Evolutionary conservation across 495 filamentous ascomycete species (phyloP).

Genomic region (Penicillium chermesinum): DNA sequence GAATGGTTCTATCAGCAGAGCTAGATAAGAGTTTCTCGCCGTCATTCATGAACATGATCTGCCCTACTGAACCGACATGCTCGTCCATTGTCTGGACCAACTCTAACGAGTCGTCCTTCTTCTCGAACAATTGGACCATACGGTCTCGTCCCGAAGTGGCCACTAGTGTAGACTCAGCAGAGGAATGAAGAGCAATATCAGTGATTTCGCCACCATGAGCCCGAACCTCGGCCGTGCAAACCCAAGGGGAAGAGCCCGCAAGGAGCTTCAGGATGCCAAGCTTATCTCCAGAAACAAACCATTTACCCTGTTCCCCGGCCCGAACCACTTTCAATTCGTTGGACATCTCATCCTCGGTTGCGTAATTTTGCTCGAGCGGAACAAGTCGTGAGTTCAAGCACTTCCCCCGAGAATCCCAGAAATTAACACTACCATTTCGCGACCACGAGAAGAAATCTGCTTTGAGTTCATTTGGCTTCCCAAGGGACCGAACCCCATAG

Average conservation of each 20-base stretch:
- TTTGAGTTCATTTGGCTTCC: slow-evolving; percentile 47
- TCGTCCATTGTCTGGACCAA: slow-evolving; percentile 74
- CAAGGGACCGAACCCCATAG: slow-evolving; percentile 64
- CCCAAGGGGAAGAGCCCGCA: slow-evolving; percentile 41
- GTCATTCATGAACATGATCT: slow-evolving; percentile 56
- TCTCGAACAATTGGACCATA: slow-evolving; percentile 79
- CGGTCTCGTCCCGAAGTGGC: slow-evolving; percentile 83
- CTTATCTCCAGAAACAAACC: slow-evolving; percentile 78
- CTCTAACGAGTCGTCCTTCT: slow-evolving; percentile 46
- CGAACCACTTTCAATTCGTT: slow-evolving; percentile 76
- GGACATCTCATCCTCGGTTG: slow-evolving; percentile 50
- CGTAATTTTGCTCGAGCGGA: slow-evolving; percentile 58
- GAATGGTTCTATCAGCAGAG: slow-evolving; percentile 80
- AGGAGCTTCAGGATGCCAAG: slow-evolving; percentile 66
- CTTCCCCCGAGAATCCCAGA: slow-evolving; percentile 74
- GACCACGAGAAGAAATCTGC: slow-evolving; percentile 88
- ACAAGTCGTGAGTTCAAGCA: slow-evolving; percentile 59
- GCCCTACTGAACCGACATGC: slow-evolving; percentile 64
- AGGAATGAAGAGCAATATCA: slow-evolving; percentile 60
- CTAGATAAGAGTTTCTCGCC: slow-evolving; percentile 74
- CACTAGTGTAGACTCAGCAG: slow-evolving; percentile 46
- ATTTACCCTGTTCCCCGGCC: slow-evolving; percentile 52
- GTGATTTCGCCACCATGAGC: slow-evolving; percentile 85
- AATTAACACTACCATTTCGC: slow-evolving; percentile 64
- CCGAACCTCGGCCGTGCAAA: slow-evolving; percentile 60